Conservation (phyloP, 257 asterid genomes). For the Marsdenia floribunda region DNA sequence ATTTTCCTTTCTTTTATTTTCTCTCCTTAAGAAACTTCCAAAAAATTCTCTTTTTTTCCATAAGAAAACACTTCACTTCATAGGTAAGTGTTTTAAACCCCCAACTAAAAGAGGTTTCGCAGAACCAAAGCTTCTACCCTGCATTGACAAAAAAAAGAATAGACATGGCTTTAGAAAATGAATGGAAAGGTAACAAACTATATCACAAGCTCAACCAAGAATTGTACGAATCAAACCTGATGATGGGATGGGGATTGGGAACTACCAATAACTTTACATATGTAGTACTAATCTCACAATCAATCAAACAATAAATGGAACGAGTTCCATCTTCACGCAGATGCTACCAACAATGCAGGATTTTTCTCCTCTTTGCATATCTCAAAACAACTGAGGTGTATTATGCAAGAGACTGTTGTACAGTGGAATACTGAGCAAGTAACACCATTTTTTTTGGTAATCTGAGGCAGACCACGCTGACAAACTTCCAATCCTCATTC, state of each 20-base stretch:
- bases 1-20: too few relatives aligned
- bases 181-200: not conserved
- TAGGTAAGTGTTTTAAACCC: too few relatives aligned
- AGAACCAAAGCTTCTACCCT: not conserved
- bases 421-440: not conserved
- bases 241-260: too few relatives aligned
- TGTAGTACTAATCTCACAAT: constrained; percentile 8
- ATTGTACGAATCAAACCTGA: not conserved
- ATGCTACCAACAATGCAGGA: not conserved
- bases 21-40: too few relatives aligned
- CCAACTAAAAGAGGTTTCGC: too few relatives aligned
- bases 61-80: too few relatives aligned
- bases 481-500: not conserved
- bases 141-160: too few relatives aligned
- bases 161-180: not conserved
- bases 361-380: not conserved
- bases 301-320: not conserved
- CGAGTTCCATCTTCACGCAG: not conserved
- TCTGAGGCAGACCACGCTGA: not conserved
- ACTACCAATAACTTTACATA: not conserved
- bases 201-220: not conserved
- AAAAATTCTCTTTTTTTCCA: too few relatives aligned
- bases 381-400: not conserved
- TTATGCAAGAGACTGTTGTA: not conserved
- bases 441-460: constrained; percentile 1